Evolutionary conservation across 2,329 filamentous ascomycete species (phyloP), one percentile per base, ranked within the genome.

Genomic region (Aspergillus sp.): DNA sequence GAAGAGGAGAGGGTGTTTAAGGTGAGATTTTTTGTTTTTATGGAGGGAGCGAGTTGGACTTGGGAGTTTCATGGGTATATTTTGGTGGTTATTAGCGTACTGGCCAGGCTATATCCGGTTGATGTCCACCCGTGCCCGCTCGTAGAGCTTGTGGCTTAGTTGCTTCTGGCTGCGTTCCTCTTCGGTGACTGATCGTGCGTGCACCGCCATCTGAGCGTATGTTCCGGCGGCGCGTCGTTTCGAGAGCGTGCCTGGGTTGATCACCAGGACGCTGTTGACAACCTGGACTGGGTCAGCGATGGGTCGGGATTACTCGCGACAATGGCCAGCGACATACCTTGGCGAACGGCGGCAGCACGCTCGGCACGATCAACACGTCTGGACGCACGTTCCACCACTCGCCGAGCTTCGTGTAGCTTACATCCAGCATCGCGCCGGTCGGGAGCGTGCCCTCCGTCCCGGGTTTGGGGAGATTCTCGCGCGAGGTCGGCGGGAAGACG

Each of bases 361-460:
- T 93, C 1, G 91, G 89, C 29, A 82, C 68, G 29, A 96, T 68
- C 50, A 96, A 61, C 24, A 96, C 71, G 60, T 98, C 91, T 0
- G 88, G 91, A 32, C 79, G 69, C 2, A 86, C 82, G 42, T 82
- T 83, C 49, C 91, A 72, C 77, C 93, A 93, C 60, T 96, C 91
- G 12, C 85, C 86, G 12, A 96, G 64, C 62, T 91, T 89, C 45
- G 93, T 55, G 60, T 91, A 94, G 41, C 80, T 80, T 13, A 84
- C 64, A 58, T 98, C 91, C 32, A 96, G 57, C 67, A 81, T 79
- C 1, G 85, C 78, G 0, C 88, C 88, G 0, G 82, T 78, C 4
- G 75, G 76, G 24, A 74, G 48, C 1, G 72, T 74, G 37, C 72
- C 69, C 12, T 64, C 68, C 2, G 72, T 74, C 1, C 77, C 78